Evolutionary conservation across 495 filamentous ascomycete species (phyloP).

Genomic region (Hypoxylon subgilvum): DNA sequence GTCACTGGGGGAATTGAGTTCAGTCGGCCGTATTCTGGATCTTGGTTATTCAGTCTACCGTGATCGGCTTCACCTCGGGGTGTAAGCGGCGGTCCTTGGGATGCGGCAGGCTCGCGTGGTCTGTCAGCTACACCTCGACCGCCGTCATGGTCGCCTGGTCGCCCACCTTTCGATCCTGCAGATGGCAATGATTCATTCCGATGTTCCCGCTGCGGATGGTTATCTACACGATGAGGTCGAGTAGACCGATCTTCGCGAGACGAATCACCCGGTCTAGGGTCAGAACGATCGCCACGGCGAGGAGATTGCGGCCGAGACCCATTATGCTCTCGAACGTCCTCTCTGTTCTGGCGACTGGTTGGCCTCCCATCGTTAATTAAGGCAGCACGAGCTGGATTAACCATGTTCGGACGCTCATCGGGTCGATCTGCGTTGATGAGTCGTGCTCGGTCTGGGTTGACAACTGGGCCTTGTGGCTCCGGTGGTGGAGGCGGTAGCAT

Average conservation of each 20-base stretch:
- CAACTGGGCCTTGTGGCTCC: conserved; percentile 48
- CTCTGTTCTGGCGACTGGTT: conserved; percentile 48
- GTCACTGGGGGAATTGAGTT: conserved; percentile 59
- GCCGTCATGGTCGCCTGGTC: conserved; percentile 42
- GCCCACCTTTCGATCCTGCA: conserved; percentile 31
- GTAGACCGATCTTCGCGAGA: conserved; percentile 54
- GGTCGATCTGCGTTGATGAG: conserved; percentile 48
- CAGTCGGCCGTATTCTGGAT: conserved; percentile 67
- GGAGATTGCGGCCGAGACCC: conserved; percentile 59
- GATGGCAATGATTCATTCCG: conserved; percentile 40
- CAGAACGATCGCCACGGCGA: conserved; percentile 49
- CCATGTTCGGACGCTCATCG: conserved; percentile 40
- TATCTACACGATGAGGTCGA: conserved; percentile 49
- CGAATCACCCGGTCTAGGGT: conserved; percentile 46
- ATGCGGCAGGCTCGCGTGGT: conserved; percentile 44
- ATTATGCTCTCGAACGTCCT: conserved; percentile 52
- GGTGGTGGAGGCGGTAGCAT: conserved; percentile 40
- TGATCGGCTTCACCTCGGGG: conserved; percentile 57
- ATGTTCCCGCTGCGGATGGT: conserved; percentile 46
- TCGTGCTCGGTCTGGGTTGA: conserved; percentile 53
- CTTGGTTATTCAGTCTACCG: conserved; percentile 62
- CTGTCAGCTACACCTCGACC: conserved; percentile 45
- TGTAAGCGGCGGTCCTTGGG: conserved; percentile 39
- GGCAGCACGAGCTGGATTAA: conserved; percentile 66
- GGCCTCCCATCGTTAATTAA: conserved; percentile 51